phyloP scores from a whole-genome alignment of 306 rosid genomes.

The Fagus sylvatica region DNA sequence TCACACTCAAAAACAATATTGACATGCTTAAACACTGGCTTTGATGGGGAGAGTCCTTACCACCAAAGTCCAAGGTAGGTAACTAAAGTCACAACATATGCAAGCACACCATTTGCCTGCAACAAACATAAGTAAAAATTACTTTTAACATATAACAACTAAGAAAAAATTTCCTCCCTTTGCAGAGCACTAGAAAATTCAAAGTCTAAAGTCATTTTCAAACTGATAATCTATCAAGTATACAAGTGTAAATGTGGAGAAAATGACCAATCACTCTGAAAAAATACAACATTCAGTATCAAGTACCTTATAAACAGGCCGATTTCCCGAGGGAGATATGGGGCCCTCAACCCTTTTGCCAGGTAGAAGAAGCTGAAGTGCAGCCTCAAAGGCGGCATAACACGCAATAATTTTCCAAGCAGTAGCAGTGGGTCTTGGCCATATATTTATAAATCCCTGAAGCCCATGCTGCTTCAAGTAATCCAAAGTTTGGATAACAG shows the following conservation, averaged over 20 bases:
- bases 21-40: background rate
- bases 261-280: background rate
- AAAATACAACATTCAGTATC: background rate
- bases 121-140: conserved; percentile 4
- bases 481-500: conserved; percentile 48
- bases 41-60: conserved; percentile 34
- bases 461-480: conserved; percentile 49
- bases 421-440: conserved; percentile 75
- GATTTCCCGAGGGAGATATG: conserved; percentile 77
- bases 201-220: background rate
- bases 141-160: background rate
- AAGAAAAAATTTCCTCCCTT: background rate
- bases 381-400: conserved; percentile 77
- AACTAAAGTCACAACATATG: conserved; percentile 68
- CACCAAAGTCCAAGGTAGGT: conserved; percentile 86
- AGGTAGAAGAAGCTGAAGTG: conserved; percentile 85
- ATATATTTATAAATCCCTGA: conserved; percentile 46
- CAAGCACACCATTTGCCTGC: conserved; percentile 84
- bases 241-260: conserved; percentile 1
- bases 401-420: conserved; percentile 65
- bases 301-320: conserved; percentile 84
- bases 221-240: background rate
- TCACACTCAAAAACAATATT: background rate
- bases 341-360: conserved; percentile 80
- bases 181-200: background rate